These are phyloP conservation scores for Aechmea fasciata DNA, from an alignment of 176 grass and related monocot species.

Conservation along the genomic window DNA sequence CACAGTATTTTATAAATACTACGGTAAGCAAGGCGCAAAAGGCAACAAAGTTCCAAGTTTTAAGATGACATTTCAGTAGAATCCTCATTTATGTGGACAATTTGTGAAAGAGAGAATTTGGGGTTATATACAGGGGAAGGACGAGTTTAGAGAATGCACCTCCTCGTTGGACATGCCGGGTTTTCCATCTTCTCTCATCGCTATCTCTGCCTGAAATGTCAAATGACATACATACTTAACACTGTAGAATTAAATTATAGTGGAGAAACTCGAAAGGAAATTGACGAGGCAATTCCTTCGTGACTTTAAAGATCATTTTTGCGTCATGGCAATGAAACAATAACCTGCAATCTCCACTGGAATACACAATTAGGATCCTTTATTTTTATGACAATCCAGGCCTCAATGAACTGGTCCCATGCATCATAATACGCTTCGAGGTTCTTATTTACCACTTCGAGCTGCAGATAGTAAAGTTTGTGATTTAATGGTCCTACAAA, in stretches of 20 bases:
- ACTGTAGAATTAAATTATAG: not conserved
- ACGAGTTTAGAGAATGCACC: constrained; percentile 23
- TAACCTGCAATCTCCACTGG: constrained; percentile 89
- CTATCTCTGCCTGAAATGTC: constrained; percentile 74
- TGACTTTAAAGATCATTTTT: not conserved
- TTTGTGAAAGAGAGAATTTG: not conserved
- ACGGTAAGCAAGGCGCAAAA: not conserved
- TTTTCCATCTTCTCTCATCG: constrained; percentile 91
- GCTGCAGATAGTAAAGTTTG: constrained; percentile 33
- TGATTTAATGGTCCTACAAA: not conserved
- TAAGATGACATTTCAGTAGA: too few relatives aligned
- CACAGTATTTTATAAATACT: not conserved
- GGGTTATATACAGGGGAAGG: not conserved
- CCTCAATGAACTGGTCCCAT: constrained; percentile 86
- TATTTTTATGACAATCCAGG: constrained; percentile 99
- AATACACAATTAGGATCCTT: constrained; percentile 77
- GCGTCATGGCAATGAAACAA: constrained; percentile 7
- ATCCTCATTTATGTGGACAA: too few relatives aligned
- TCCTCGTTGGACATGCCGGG: constrained; percentile 93
- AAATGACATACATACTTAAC: constrained; percentile 9
- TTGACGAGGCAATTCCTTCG: too few relatives aligned
- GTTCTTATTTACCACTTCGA: constrained; percentile 86
- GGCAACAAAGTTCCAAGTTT: too few relatives aligned
- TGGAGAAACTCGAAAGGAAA: not conserved
- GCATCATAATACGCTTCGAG: constrained; percentile 79